Percentiles rank a stretch among this genome's conserved stretches.
These are phyloP conservation scores for Themeda triandra DNA, from an alignment of 176 grass and related monocot species.

Conservation along the genomic window DNA sequence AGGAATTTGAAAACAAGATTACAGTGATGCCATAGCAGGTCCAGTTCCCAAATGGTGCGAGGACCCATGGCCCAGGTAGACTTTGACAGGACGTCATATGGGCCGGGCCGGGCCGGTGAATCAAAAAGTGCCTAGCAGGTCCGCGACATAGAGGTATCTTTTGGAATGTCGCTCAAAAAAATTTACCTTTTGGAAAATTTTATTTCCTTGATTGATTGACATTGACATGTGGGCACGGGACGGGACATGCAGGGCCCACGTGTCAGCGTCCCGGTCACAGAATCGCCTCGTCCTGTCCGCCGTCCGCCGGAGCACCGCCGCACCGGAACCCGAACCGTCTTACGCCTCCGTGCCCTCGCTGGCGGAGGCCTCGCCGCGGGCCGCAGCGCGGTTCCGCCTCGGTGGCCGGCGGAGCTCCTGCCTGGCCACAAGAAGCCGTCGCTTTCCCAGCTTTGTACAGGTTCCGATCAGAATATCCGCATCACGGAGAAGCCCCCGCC, in stretches of 20 bases:
- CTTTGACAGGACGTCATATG: neutral
- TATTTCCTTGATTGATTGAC: neutral
- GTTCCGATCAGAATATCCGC: conserved; percentile 23
- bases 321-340: neutral
- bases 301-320: conserved; percentile 19
- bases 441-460: neutral
- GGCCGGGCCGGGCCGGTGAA: neutral
- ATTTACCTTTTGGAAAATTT: neutral
- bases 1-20: too few species aligned
- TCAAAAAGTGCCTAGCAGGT: neutral
- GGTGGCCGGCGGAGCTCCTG: neutral
- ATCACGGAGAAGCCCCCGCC: neutral
- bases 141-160: too few species aligned
- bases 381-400: neutral
- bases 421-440: neutral
- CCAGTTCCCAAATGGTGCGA: too few species aligned
- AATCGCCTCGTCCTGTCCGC: neutral
- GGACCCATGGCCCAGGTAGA: neutral
- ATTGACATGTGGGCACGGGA: neutral
- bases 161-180: too few species aligned
- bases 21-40: too few species aligned
- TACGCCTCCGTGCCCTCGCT: neutral
- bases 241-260: neutral
- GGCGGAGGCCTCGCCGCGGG: neutral
- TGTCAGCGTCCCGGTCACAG: neutral